phyloP scores from a whole-genome alignment of 192 early-diverging fungal species.

The Podila epigama region DNA sequence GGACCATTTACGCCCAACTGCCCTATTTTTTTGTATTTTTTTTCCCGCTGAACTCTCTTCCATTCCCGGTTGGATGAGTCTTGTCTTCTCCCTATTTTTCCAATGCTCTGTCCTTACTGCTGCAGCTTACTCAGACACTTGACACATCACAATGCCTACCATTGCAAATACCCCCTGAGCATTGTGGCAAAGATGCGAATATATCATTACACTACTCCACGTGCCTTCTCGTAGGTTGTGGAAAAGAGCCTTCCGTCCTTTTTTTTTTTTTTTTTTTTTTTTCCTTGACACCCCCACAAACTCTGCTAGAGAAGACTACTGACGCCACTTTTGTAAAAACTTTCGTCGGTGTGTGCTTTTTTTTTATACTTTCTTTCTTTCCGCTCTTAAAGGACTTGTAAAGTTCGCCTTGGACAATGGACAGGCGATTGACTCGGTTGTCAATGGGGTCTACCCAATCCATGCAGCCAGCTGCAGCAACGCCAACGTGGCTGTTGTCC shows the following conservation, averaged over 20 bases:
- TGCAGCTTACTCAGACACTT: not conserved
- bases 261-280: not conserved
- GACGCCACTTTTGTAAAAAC: too few species aligned
- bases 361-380: not conserved
- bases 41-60: not conserved
- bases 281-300: not conserved
- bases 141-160: not conserved
- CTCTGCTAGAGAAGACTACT: too few species aligned
- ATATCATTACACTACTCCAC: not conserved
- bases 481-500: conserved; percentile 67
- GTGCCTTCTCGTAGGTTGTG: not conserved
- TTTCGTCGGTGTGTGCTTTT: too few species aligned
- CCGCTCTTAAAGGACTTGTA: conserved; percentile 52
- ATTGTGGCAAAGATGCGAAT: too few species aligned
- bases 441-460: conserved; percentile 73
- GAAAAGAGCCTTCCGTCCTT: not conserved
- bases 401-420: conserved; percentile 75
- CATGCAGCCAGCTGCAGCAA: conserved; percentile 73
- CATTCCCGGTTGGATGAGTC: not conserved
- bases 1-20: not conserved
- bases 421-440: conserved; percentile 72
- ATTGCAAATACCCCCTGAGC: not conserved
- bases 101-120: not conserved
- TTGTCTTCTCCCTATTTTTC: not conserved
- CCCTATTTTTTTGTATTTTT: not conserved